Evolutionary conservation across 768 basidiomycete species (phyloP).

Genomic region (Symmetrospora coprosmae): DNA sequence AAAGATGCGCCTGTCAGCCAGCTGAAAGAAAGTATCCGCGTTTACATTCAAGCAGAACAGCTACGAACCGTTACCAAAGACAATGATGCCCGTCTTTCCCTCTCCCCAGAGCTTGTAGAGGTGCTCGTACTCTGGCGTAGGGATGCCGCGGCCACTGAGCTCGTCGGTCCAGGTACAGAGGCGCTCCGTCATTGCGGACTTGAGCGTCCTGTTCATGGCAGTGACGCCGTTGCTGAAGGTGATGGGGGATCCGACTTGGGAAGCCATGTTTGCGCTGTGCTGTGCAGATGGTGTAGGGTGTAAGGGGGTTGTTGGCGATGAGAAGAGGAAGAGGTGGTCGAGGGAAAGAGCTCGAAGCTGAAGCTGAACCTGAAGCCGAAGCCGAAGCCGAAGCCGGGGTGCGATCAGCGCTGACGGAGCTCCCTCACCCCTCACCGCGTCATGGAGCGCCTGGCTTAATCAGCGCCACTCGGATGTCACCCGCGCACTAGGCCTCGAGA

Average conservation of each 20-base stretch:
- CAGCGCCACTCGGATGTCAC: too few relatives aligned
- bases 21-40: neutral
- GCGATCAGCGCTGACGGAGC: too few relatives aligned
- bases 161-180: conserved; percentile 33
- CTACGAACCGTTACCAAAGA: conserved; percentile 32
- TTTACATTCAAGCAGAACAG: neutral
- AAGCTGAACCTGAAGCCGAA: neutral
- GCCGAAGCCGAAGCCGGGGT: too few relatives aligned
- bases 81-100: conserved; percentile 34
- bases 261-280: conserved; percentile 1
- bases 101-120: conserved; percentile 36
- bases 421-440: too few relatives aligned
- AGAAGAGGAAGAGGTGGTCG: neutral
- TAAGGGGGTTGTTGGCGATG: neutral
- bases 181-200: conserved; percentile 36
- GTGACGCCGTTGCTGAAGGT: conserved; percentile 32
- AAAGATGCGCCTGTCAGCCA: too few relatives aligned
- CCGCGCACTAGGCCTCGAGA: too few relatives aligned
- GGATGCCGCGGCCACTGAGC: conserved; percentile 31
- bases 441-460: too few relatives aligned
- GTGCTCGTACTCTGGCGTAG: conserved; percentile 33
- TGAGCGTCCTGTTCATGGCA: conserved; percentile 33
- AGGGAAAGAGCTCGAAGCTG: neutral
- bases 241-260: conserved; percentile 25
- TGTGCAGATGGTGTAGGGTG: too few relatives aligned